phyloP scores from a whole-genome alignment of 129 eudicot species.

The Arctium minus region DNA sequence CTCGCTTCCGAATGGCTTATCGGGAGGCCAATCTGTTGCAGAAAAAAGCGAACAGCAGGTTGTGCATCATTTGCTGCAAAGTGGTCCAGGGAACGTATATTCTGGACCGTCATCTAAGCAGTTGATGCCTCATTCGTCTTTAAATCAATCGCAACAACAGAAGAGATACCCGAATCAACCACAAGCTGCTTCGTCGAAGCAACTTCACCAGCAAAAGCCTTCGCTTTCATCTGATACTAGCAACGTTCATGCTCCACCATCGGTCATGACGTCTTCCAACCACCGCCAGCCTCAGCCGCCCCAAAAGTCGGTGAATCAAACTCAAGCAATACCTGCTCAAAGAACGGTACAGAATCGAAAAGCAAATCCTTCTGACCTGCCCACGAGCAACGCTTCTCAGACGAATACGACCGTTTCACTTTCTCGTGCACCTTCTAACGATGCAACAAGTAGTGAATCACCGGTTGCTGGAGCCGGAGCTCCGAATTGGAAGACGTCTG shows the following conservation, averaged over 20 bases:
- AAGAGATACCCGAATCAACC: conserved; percentile 47
- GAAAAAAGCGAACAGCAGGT: conserved; percentile 51
- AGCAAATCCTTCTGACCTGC: conserved; percentile 36
- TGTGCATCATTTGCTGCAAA: conserved; percentile 34
- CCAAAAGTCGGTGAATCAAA: conserved; percentile 42
- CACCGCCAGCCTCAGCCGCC: conserved; percentile 42
- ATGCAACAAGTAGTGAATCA: conserved; percentile 18
- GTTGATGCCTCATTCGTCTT: conserved; percentile 30
- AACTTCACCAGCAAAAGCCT: neutral
- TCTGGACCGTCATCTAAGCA: conserved; percentile 43
- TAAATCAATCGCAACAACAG: conserved; percentile 39
- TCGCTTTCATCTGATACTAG: conserved; percentile 28
- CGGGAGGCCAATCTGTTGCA: conserved; percentile 38
- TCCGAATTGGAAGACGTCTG: conserved; percentile 40
- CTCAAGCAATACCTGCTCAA: conserved; percentile 36
- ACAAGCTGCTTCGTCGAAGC: neutral
- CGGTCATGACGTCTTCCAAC: conserved; percentile 29
- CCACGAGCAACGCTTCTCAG: conserved; percentile 24
- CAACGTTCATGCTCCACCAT: conserved; percentile 35
- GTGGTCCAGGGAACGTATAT: conserved; percentile 26
- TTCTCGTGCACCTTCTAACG: conserved; percentile 12
- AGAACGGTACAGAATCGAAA: conserved; percentile 36
- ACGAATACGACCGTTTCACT: conserved; percentile 1
- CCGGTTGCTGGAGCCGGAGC: conserved; percentile 31
- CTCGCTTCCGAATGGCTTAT: conserved; percentile 49